A percentile compares a stretch with the other conserved stretches of the same genome.
Evolutionary conservation across 495 filamentous ascomycete genomes (phyloP).

Genomic region (Cairneyella variabilis): DNA sequence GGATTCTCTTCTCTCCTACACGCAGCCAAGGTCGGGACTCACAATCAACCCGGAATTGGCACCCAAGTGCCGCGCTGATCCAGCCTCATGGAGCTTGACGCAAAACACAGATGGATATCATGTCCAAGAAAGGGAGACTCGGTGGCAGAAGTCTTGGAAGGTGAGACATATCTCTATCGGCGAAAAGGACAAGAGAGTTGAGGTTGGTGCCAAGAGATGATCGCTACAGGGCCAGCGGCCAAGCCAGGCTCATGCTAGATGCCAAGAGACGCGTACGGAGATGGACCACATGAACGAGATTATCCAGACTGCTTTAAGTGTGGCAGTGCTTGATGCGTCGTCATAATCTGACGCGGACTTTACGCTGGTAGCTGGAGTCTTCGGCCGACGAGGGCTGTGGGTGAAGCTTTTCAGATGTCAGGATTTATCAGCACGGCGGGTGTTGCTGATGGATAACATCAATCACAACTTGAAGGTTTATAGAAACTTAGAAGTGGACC

Average conservation of each 20-base stretch:
- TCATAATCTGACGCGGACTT: not conserved
- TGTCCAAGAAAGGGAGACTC: not conserved
- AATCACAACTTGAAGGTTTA: too few species aligned
- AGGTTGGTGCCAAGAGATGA: conserved; percentile 13
- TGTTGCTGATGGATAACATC: not conserved
- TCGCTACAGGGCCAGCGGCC: conserved; percentile 8
- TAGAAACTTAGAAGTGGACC: too few species aligned
- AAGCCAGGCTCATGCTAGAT: conserved; percentile 10
- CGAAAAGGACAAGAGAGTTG: not conserved
- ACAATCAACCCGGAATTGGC: not conserved
- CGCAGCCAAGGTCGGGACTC: not conserved
- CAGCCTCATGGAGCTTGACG: conserved; percentile 9
- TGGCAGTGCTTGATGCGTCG: conserved; percentile 19
- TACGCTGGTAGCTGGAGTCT: not conserved
- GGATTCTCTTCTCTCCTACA: not conserved
- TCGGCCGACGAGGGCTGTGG: not conserved
- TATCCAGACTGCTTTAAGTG: conserved; percentile 3
- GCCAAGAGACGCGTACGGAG: conserved; percentile 10
- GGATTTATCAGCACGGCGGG: not conserved
- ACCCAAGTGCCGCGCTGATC: conserved; percentile 10
- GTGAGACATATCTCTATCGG: not conserved
- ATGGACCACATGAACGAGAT: not conserved
- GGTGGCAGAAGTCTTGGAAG: not conserved
- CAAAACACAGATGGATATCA: not conserved
- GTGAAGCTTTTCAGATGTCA: not conserved